Conservation (phyloP, 441 rosid genomes). For the Corymbia citriodora region DNA sequence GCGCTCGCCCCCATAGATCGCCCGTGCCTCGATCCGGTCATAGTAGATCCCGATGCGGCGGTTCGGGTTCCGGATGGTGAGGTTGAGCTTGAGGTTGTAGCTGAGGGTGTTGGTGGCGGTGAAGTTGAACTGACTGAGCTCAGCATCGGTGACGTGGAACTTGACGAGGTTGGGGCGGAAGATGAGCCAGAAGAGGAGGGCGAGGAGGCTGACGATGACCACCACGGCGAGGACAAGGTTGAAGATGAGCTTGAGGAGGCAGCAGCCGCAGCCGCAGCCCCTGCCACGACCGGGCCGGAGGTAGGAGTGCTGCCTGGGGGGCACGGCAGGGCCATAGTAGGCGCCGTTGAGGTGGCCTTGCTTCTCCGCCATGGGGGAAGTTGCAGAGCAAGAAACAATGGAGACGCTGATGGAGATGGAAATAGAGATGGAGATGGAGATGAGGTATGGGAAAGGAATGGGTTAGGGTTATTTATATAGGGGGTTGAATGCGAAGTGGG, state of each 20-base stretch:
- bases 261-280: slow-evolving; percentile 52
- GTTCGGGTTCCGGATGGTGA: slow-evolving; percentile 68
- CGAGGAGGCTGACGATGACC: slow-evolving; percentile 37
- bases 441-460: neutral
- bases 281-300: slow-evolving; percentile 41
- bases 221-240: slow-evolving; percentile 32
- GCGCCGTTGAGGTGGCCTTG: slow-evolving; percentile 47
- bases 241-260: slow-evolving; percentile 35
- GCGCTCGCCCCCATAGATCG: slow-evolving; percentile 38
- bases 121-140: slow-evolving; percentile 48
- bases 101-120: slow-evolving; percentile 19
- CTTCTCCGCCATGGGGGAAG: slow-evolving; percentile 36
- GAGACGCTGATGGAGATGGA: neutral
- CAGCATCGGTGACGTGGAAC: slow-evolving; percentile 45
- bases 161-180: slow-evolving; percentile 63
- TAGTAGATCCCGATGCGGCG: slow-evolving; percentile 63
- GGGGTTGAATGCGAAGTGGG: neutral
- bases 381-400: neutral
- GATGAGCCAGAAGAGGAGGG: slow-evolving; percentile 60
- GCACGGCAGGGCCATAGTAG: slow-evolving; percentile 58
- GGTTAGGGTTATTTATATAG: neutral
- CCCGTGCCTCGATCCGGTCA: slow-evolving; percentile 54
- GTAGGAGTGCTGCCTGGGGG: slow-evolving; percentile 34
- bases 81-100: slow-evolving; percentile 47
- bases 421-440: neutral